Conservation (phyloP, 345 rosid species). For the Eucalyptus albens region DNA sequence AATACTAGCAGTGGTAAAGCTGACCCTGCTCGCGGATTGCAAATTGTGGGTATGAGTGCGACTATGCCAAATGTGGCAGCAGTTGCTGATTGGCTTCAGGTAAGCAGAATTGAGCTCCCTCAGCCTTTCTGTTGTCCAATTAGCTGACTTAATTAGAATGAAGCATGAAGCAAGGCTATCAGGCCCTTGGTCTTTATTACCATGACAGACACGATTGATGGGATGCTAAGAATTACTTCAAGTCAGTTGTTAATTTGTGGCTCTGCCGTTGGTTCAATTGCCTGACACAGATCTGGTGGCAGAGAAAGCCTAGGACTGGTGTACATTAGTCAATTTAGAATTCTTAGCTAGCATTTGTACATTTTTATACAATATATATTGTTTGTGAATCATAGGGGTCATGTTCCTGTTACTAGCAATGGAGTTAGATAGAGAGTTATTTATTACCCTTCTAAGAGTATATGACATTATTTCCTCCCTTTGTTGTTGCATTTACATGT, state of each 20-base stretch:
- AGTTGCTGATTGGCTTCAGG: conserved; percentile 98
- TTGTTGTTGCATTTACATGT: not conserved
- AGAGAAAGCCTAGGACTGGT: not conserved
- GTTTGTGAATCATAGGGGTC: not conserved
- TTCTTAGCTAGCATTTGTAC: not conserved
- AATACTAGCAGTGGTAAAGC: conserved; percentile 70
- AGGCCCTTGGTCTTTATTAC: not conserved
- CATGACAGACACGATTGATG: not conserved
- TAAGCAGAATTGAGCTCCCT: conserved; percentile 4
- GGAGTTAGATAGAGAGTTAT: not conserved
- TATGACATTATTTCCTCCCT: not conserved
- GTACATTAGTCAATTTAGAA: not conserved
- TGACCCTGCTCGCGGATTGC: conserved; percentile 78
- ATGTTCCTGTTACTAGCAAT: not conserved
- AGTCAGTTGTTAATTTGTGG: not conserved
- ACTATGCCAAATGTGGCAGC: conserved; percentile 99
- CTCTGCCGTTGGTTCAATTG: not conserved
- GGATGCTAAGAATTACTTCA: not conserved
- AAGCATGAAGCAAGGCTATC: not conserved
- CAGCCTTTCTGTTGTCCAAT: not conserved
- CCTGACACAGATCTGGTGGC: not conserved
- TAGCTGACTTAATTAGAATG: not conserved
- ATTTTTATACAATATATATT: not conserved
- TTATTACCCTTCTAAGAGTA: not conserved
- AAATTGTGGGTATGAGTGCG: conserved; percentile 99